phyloP scores from a whole-genome alignment of 108 stramenopile species.

The Fistulifera solaris region DNA sequence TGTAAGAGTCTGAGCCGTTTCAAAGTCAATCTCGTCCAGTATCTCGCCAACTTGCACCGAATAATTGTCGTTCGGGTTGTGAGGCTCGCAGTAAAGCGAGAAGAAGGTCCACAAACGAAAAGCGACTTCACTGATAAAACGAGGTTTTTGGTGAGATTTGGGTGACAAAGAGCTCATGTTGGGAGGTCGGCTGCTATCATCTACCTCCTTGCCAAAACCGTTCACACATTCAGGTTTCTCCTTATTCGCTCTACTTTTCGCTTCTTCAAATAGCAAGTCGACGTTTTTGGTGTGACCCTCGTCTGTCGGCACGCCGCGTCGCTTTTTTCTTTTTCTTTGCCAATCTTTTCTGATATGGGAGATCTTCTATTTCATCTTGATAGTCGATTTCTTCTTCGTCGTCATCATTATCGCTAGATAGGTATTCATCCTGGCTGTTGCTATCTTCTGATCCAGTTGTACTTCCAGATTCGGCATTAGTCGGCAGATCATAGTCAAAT shows the following conservation, averaged over 20 bases:
- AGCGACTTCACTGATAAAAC: conserved; percentile 26
- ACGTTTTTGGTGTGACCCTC: not conserved
- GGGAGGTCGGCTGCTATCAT: too few relatives aligned
- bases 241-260: not conserved
- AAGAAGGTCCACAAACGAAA: conserved; percentile 42
- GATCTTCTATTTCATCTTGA: not conserved
- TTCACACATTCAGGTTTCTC: not conserved
- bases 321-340: not conserved
- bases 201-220: too few relatives aligned
- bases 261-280: not conserved
- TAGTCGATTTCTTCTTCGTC: conserved; percentile 25
- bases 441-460: not conserved
- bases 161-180: too few relatives aligned
- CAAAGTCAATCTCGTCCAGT: conserved; percentile 24
- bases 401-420: not conserved
- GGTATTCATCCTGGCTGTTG: not conserved
- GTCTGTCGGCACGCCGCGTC: not conserved
- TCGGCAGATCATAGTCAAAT: not conserved
- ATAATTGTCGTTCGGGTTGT: conserved; percentile 37
- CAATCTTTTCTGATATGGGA: too few relatives aligned
- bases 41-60: conserved; percentile 26
- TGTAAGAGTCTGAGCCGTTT: conserved; percentile 17
- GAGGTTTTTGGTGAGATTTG: too few relatives aligned
- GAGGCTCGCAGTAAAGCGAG: conserved; percentile 22
- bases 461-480: not conserved